phyloP scores from a whole-genome alignment of 2,329 filamentous ascomycete species.

The Zopfia rhizophila region DNA sequence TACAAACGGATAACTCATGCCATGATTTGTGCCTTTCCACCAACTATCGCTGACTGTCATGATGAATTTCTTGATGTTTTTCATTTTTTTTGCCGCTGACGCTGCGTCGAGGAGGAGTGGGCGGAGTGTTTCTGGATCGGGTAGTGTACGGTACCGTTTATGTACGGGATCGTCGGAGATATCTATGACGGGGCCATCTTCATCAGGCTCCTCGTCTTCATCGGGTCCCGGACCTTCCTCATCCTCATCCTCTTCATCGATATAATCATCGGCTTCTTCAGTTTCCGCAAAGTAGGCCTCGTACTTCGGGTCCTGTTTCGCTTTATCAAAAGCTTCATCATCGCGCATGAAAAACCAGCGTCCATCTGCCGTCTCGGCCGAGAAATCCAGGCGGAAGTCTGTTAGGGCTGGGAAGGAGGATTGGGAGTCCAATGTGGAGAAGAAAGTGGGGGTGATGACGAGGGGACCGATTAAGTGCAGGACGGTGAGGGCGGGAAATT shows the following conservation, averaged over 20 bases:
- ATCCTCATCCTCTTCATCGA: not conserved
- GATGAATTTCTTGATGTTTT: conserved; percentile 9
- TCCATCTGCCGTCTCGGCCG: conserved; percentile 21
- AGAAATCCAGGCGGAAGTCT: conserved; percentile 18
- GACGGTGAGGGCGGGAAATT: conserved; percentile 2
- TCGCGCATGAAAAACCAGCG: conserved; percentile 19
- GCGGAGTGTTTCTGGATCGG: conserved; percentile 8
- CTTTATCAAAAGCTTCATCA: conserved; percentile 8
- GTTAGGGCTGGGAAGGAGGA: conserved; percentile 13
- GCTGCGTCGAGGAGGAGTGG: conserved; percentile 12
- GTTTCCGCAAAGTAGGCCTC: conserved; percentile 4
- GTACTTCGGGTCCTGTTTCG: conserved; percentile 2
- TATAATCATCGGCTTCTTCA: no score
- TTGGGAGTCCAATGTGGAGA: conserved; percentile 4
- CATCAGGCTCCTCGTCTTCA: not conserved
- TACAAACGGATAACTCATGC: no score
- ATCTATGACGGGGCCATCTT: conserved; percentile 14
- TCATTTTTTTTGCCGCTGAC: conserved; percentile 1
- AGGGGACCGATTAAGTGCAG: conserved; percentile 8
- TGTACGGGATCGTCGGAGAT: not conserved
- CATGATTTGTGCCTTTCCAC: no score
- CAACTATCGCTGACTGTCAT: no score
- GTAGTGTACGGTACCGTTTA: conserved; percentile 4
- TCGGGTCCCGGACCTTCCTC: not conserved
- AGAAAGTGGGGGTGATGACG: conserved; percentile 16